Evolutionary conservation across 2,329 filamentous ascomycete genomes (phyloP), one percentile per base, ranked within the genome.

Genomic region (Phyllosticta capitalensis): DNA sequence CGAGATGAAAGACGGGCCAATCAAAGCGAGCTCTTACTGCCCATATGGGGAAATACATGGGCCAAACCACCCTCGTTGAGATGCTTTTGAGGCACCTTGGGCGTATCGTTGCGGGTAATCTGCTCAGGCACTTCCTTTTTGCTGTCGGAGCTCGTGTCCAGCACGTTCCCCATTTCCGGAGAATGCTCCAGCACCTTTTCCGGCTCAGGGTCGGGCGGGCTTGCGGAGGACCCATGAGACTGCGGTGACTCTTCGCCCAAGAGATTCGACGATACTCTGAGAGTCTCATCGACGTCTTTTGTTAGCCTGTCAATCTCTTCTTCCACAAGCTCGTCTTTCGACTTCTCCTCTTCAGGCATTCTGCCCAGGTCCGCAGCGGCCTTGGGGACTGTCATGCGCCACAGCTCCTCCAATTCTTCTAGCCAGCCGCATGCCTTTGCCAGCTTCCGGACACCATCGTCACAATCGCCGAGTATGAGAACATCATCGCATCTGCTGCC

Each of bases 401-500:
- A 97, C 56, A 89, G 66, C 2, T 70, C 72, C 69, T 96, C 90
- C 17, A 99, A 77, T 68, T 97, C 92, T 1, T 90, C 84, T 9
- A 82, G 73, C 94, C 94, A 99, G 0, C 91, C 92, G 51, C 95
- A 80, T 26, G 86, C 85, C 63, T 87, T 80, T 1, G 92, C 92
- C 38, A 99, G 78, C 70, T 83, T 85, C 58, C 88, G 81, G 0
- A 97, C 87, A 0, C 91, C 90, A 0, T 79, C 78, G 71, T 99
- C 92, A 70, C 92, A 96, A 66, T 91, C 85, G 1, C 88, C 90
- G 1, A 97, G 77, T 45, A 90, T 73, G 5, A 96, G 69, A 0
- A 99, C 92, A 73, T 99, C 94, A 68, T 99, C 92, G 0, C 86
- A 70, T 24, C 90, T 78, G 7, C 80, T 81, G 0, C 94, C 94